Evolutionary conservation across 2,329 filamentous ascomycete species (phyloP).

Genomic region (Phoma sp.): DNA sequence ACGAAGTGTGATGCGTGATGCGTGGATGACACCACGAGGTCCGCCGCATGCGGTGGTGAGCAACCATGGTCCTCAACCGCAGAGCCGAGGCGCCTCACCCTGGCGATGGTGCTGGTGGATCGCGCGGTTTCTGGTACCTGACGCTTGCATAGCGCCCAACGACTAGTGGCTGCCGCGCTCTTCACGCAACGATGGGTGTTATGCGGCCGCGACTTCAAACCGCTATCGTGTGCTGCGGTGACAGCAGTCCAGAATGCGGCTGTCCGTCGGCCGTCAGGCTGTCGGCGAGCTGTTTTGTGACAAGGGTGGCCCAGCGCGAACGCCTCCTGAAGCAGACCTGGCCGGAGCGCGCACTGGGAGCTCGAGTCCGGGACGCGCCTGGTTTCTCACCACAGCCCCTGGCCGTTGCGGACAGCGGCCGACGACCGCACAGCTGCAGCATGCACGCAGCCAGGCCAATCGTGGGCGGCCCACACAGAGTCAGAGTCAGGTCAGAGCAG

Average conservation of each 20-base stretch:
- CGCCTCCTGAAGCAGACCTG: conserved; percentile 26
- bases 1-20: not conserved
- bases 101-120: conserved; percentile 9
- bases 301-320: conserved; percentile 29
- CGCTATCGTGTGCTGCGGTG: conserved; percentile 17
- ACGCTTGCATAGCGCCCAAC: conserved; percentile 18
- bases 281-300: conserved; percentile 25
- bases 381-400: conserved; percentile 14
- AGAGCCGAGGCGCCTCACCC: conserved; percentile 7
- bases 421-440: not conserved
- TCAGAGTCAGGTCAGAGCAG: too few relatives aligned
- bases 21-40: conserved; percentile 11
- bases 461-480: not conserved
- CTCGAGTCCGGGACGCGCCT: conserved; percentile 14
- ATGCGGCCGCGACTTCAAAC: conserved; percentile 34
- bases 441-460: conserved; percentile 4
- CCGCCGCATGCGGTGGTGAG: conserved; percentile 6
- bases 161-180: conserved; percentile 16
- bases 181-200: conserved; percentile 35
- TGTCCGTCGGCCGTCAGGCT: conserved; percentile 18
- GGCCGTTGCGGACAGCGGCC: conserved; percentile 13
- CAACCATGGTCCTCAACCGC: conserved; percentile 2
- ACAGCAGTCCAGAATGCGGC: conserved; percentile 1
- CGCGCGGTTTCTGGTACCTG: conserved; percentile 16
- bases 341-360: conserved; percentile 22